These are phyloP conservation scores for Ogataea salicorniae DNA, from an alignment of 805 yeast genomes.

Conservation along the genomic window DNA sequence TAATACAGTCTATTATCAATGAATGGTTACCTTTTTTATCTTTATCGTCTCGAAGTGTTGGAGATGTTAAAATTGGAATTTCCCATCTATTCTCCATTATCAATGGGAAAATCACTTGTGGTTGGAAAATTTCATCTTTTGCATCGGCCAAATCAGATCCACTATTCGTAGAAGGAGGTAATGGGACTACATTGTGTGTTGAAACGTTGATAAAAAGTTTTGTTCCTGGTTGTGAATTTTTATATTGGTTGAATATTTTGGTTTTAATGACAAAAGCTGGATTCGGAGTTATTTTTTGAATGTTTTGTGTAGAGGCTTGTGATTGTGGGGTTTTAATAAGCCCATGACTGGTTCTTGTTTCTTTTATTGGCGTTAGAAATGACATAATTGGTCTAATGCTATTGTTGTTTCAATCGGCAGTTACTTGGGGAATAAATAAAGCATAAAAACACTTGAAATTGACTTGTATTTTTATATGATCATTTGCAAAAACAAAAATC, in stretches of 20 bases:
- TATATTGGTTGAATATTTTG: slow-evolving; percentile 35
- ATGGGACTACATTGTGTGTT: slow-evolving; percentile 58
- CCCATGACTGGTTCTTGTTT: slow-evolving; percentile 1
- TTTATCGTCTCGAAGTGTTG: slow-evolving; percentile 40
- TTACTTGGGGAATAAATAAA: too few relatives aligned
- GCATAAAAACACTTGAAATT: too few relatives aligned
- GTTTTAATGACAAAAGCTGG: slow-evolving; percentile 77
- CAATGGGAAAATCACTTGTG: slow-evolving; percentile 53
- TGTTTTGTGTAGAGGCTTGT: not conserved
- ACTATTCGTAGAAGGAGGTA: slow-evolving; percentile 37
- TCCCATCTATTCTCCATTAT: slow-evolving; percentile 77
- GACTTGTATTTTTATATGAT: too few relatives aligned
- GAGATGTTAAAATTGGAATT: slow-evolving; percentile 71
- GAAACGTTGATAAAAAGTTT: slow-evolving; percentile 81
- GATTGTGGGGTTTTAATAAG: not conserved
- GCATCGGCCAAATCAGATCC: not conserved
- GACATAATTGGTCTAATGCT: slow-evolving; percentile 5
- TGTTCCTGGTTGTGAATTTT: slow-evolving; percentile 31
- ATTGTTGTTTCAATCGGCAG: too few relatives aligned
- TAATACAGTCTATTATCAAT: slow-evolving; percentile 73
- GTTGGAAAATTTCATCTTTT: slow-evolving; percentile 37
- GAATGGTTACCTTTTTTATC: slow-evolving; percentile 71
- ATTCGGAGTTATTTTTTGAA: slow-evolving; percentile 37
- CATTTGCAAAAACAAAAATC: too few relatives aligned
- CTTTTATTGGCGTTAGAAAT: slow-evolving; percentile 12